Evolutionary conservation across 305 asterid species (phyloP).

Genomic region (Plantago rigida): DNA sequence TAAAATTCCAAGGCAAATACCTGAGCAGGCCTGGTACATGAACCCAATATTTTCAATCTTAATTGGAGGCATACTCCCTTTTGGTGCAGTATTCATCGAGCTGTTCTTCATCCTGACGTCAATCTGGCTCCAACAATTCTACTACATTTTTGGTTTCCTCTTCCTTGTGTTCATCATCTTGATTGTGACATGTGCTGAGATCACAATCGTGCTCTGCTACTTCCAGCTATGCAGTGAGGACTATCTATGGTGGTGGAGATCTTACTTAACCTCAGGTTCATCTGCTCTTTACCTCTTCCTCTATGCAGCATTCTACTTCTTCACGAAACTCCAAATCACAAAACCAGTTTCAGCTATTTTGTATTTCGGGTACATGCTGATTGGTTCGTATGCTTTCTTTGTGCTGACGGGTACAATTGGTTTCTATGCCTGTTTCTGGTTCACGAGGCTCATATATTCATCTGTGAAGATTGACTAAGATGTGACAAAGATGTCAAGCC

Average conservation of each 20-base stretch:
- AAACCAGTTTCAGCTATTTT: slow-evolving; percentile 66
- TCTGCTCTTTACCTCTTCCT: slow-evolving; percentile 81
- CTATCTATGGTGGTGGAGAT: slow-evolving; percentile 94
- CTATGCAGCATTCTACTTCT: slow-evolving; percentile 77
- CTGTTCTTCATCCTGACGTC: slow-evolving; percentile 83
- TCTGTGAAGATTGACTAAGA: slow-evolving; percentile 76
- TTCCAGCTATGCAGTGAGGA: slow-evolving; percentile 93
- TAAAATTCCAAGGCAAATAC: slow-evolving; percentile 84
- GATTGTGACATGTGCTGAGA: slow-evolving; percentile 79
- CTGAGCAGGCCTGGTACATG: slow-evolving; percentile 96
- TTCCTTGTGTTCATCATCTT: slow-evolving; percentile 76
- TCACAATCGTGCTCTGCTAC: slow-evolving; percentile 75
- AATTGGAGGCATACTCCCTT: slow-evolving; percentile 86
- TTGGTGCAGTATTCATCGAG: slow-evolving; percentile 88
- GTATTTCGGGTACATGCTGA: slow-evolving; percentile 81
- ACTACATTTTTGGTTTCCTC: slow-evolving; percentile 81
- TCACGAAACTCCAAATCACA: slow-evolving; percentile 78
- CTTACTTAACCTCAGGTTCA: slow-evolving; percentile 81
- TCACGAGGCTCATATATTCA: slow-evolving; percentile 85
- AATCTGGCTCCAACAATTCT: slow-evolving; percentile 86
- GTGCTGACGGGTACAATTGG: slow-evolving; percentile 81
- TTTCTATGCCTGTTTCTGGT: slow-evolving; percentile 79
- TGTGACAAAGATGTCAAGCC: neutral
- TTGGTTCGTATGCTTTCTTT: slow-evolving; percentile 72
- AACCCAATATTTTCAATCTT: slow-evolving; percentile 72